phyloP scores from a whole-genome alignment of 2,329 filamentous ascomycete species.

The Colletotrichum sp. region DNA sequence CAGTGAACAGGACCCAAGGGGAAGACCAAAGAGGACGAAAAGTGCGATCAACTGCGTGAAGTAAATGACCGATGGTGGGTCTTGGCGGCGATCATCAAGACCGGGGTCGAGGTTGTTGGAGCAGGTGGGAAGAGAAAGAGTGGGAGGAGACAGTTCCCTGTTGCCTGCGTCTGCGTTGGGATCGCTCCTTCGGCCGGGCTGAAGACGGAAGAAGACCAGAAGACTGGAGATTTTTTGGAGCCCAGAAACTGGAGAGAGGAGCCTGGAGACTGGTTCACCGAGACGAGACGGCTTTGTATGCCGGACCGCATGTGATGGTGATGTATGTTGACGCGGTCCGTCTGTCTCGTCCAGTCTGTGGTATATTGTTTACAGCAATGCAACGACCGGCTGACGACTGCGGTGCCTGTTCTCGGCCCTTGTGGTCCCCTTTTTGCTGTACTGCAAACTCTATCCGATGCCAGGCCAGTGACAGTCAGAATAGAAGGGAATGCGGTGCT shows the following conservation, averaged over 20 bases:
- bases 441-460: constrained; percentile 11
- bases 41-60: constrained; percentile 19
- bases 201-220: not conserved
- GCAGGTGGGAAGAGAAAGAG: not conserved
- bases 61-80: constrained; percentile 23
- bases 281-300: not conserved
- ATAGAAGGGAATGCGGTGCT: not conserved
- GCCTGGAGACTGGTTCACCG: not conserved
- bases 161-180: not conserved
- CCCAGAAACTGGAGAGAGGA: not conserved
- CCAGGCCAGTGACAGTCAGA: not conserved
- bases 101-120: constrained; percentile 6
- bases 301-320: not conserved
- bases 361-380: constrained; percentile 11
- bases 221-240: not conserved
- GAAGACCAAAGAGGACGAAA: constrained; percentile 10
- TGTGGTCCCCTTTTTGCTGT: not conserved
- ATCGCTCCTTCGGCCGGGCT: not conserved
- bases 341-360: constrained; percentile 7
- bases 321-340: not conserved
- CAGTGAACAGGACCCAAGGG: not conserved
- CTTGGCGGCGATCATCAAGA: constrained; percentile 23
- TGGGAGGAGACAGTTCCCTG: not conserved
- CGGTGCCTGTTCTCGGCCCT: not conserved
- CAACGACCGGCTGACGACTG: not conserved